phyloP scores from a whole-genome alignment of 2,329 filamentous ascomycete species.

The Trichoderma koningii region DNA sequence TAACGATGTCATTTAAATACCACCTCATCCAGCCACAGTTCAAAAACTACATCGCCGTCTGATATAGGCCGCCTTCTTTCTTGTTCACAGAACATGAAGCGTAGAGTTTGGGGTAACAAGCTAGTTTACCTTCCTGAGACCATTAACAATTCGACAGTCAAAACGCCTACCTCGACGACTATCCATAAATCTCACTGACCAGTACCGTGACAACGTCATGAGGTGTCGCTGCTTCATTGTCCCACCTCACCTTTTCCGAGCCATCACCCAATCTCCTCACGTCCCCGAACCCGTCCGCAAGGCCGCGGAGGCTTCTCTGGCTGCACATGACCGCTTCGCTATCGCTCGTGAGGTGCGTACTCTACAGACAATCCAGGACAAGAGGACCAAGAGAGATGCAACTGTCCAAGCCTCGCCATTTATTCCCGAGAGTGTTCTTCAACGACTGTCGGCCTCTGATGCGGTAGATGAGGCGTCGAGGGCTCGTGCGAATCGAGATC shows the following conservation, averaged over 20 bases:
- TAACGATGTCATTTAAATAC: too few species aligned
- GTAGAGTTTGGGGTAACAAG: too few species aligned
- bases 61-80: too few species aligned
- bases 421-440: background rate
- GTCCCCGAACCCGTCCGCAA: constrained; percentile 43
- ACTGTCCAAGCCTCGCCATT: background rate
- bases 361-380: background rate
- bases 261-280: constrained; percentile 44
- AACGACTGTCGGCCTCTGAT: background rate
- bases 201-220: constrained; percentile 25
- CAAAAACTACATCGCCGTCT: too few species aligned
- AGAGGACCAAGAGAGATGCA: background rate
- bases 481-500: background rate
- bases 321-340: background rate
- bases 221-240: constrained; percentile 44
- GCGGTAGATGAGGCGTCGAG: background rate
- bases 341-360: background rate
- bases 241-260: constrained; percentile 50
- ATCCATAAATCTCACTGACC: too few species aligned
- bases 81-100: too few species aligned
- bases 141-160: too few species aligned
- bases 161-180: too few species aligned
- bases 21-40: too few species aligned
- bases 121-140: too few species aligned
- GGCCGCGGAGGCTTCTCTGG: constrained; percentile 6